Evolutionary conservation across 2,329 filamentous ascomycete genomes (phyloP).

Genomic region (Phialemoniopsis sp.): DNA sequence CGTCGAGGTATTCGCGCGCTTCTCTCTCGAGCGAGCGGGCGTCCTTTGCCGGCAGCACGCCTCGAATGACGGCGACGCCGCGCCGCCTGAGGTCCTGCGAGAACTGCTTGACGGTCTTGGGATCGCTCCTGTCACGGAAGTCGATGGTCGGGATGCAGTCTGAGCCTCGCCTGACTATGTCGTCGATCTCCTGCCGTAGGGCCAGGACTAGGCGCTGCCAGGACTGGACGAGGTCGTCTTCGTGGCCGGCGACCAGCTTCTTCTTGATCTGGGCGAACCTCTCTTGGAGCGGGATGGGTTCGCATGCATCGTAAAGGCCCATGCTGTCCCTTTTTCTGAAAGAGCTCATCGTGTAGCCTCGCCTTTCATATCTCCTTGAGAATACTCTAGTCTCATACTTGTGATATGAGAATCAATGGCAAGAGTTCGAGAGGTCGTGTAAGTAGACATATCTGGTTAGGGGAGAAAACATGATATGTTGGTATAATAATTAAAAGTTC

Average conservation of each 20-base stretch:
- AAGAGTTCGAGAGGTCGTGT: no score
- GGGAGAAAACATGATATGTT: no score
- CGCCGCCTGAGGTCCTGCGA: constrained; percentile 9
- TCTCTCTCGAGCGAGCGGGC: constrained; percentile 43
- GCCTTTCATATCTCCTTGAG: no score
- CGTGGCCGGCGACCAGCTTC: constrained; percentile 30
- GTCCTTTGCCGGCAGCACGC: constrained; percentile 12
- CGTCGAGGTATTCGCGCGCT: constrained; percentile 42
- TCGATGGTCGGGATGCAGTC: constrained; percentile 35
- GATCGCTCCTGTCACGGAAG: constrained; percentile 30
- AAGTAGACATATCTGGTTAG: no score
- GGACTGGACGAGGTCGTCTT: constrained; percentile 29
- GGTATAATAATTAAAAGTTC: no score
- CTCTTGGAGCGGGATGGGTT: constrained; percentile 31
- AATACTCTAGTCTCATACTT: no score
- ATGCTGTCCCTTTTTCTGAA: no score
- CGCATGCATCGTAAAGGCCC: constrained; percentile 1
- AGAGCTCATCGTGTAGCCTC: no score
- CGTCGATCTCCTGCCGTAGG: constrained; percentile 29
- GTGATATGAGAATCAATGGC: no score
- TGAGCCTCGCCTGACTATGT: constrained; percentile 25
- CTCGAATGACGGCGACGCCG: constrained; percentile 16
- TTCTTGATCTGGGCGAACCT: constrained; percentile 38
- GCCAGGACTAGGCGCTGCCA: constrained; percentile 33
- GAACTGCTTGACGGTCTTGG: constrained; percentile 17